Base-by-base conservation (phyloP, 495 filamentous ascomycete species). In the Penicillium cinerascens region DNA sequence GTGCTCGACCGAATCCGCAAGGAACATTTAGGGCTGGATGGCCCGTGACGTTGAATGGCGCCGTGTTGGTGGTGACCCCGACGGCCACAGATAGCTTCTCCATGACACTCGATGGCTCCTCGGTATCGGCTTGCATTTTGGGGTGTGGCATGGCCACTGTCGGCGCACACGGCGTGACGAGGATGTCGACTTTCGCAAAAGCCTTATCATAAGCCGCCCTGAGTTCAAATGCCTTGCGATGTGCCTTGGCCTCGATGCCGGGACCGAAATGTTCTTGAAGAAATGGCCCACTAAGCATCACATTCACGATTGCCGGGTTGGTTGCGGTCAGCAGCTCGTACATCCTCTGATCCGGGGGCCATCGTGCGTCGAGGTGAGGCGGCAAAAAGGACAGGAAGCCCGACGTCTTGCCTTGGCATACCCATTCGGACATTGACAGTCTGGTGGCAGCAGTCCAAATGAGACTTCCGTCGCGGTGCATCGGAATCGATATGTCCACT, bases 11-110 rank as follows among this genome's bases (percentile, higher is more conserved):
- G 44, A 78, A 76, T 0, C 79, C 79, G 35, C 78, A 70, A 2
- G 80, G 82, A 16, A 84, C 56, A 48, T 68, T 78, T 49, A 85
- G 38, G 3, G 73, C 80, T 1, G 81, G 80, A 66, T 84, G 80
- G 0, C 80, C 80, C 2, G 78, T 78, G 15, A 66, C 62, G 68
- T 83, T 81, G 44, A 82, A 82, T 10, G 72, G 69, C 26, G 72
- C 71, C 0, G 81, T 84, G 51, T 83, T 82, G 11, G 59, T 67
- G 9, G 74, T 70, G 40, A 77, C 49, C 1, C 79, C 77, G 6
- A 69, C 57, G 7, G 71, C 65, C 13, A 58, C 60, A 3, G 44
- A 55, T 6, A 75, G 29, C 51, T 70, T 73, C 17, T 67, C 66
- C 54, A 73, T 52, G 8, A 63, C 22, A n/a, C 47, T 56, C 3